These are phyloP conservation scores for cucumber (Cucumis sativus) DNA, from an alignment of 306 rosid species.

Conservation along the genomic window DNA sequence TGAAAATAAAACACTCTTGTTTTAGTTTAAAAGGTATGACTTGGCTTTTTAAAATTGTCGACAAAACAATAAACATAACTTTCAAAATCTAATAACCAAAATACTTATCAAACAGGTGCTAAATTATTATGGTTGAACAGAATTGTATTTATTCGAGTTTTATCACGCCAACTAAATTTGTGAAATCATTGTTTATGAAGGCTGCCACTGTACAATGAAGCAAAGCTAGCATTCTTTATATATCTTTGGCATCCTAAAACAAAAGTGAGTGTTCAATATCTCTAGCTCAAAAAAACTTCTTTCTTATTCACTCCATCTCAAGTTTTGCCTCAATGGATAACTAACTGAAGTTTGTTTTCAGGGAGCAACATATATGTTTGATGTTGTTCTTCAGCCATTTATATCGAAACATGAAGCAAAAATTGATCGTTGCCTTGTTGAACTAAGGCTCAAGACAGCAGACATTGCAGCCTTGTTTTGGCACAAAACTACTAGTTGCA, in stretches of 20 bases:
- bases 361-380: conserved; percentile 16
- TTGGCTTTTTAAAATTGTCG: too few species aligned
- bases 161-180: not conserved
- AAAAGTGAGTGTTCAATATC: conserved; percentile 13
- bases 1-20: too few species aligned
- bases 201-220: conserved; percentile 27
- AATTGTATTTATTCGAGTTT: not conserved
- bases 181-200: conserved; percentile 4
- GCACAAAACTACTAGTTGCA: conserved; percentile 13
- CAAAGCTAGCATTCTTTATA: conserved; percentile 24
- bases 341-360: not conserved
- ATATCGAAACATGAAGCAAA: conserved; percentile 17
- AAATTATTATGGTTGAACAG: not conserved
- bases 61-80: not conserved
- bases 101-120: too few species aligned
- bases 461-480: conserved; percentile 13
- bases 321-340: not conserved
- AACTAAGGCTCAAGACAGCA: conserved; percentile 12
- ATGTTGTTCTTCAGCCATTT: conserved; percentile 14
- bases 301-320: not conserved
- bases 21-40: too few species aligned
- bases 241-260: conserved; percentile 30
- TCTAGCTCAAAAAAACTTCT: not conserved
- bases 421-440: conserved; percentile 19
- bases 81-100: not conserved